These are phyloP conservation scores for Volvariella surrecta DNA, from an alignment of 1,284 basidiomycete genomes.

Conservation along the genomic window DNA sequence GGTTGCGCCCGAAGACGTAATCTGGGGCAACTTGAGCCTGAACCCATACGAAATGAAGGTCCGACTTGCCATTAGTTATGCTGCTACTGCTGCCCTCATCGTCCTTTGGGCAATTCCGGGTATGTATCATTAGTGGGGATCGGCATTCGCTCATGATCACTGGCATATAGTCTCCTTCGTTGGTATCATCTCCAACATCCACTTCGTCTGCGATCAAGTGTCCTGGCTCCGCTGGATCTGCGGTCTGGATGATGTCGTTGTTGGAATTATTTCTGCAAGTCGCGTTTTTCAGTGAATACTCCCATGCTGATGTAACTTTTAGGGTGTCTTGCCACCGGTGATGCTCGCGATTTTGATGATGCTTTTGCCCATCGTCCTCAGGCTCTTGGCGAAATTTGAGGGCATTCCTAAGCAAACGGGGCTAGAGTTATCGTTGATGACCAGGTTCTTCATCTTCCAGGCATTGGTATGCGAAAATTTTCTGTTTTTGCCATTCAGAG, in stretches of 20 bases:
- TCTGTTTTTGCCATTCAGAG: background rate
- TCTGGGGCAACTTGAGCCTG: constrained; percentile 85
- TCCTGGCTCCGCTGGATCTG: constrained; percentile 83
- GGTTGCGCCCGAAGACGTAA: constrained; percentile 78
- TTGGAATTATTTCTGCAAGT: constrained; percentile 70
- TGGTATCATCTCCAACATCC: constrained; percentile 79
- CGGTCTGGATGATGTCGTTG: constrained; percentile 46
- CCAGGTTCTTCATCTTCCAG: constrained; percentile 88
- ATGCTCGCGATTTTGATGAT: constrained; percentile 86
- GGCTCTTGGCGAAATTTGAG: constrained; percentile 70
- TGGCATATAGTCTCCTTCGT: constrained; percentile 63
- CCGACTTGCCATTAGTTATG: constrained; percentile 51
- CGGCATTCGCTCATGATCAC: too few species aligned
- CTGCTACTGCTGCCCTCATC: constrained; percentile 55
- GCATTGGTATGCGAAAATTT: constrained; percentile 53
- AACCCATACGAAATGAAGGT: constrained; percentile 84
- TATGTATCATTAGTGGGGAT: too few species aligned
- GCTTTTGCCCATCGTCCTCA: constrained; percentile 82
- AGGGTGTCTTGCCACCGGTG: constrained; percentile 84
- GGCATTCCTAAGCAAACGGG: constrained; percentile 77
- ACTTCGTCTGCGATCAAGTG: constrained; percentile 56
- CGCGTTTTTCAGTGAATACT: background rate
- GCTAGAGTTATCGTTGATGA: constrained; percentile 88
- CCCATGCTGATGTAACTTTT: background rate
- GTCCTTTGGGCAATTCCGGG: constrained; percentile 69